Conservation (phyloP, 2,329 filamentous ascomycete species). For the Penicillium sp. region DNA sequence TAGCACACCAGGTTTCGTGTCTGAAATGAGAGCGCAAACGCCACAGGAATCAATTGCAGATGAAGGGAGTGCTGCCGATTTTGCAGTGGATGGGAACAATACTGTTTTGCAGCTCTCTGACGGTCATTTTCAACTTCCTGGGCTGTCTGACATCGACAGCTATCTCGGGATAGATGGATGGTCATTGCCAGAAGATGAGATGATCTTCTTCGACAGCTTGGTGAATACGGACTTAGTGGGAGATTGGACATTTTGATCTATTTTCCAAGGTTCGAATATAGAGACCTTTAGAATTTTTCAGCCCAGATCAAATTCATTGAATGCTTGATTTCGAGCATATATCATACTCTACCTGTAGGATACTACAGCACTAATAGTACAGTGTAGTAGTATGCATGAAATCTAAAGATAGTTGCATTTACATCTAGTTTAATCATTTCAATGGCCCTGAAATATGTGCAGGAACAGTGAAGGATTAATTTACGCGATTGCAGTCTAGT, state of each 20-base stretch:
- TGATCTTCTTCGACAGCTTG: not conserved
- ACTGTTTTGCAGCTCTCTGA: constrained; percentile 1
- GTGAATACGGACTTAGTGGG: not conserved
- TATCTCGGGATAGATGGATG: not conserved
- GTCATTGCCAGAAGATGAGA: not conserved
- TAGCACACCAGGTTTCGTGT: not conserved
- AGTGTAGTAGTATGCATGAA: no score
- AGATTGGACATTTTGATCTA: not conserved
- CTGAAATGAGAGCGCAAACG: not conserved
- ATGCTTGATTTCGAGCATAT: no score
- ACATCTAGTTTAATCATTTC: no score
- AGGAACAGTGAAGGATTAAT: no score
- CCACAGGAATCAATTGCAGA: not conserved
- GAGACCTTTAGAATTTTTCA: no score
- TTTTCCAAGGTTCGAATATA: no score
- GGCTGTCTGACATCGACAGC: not conserved
- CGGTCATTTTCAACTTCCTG: constrained; percentile 2
- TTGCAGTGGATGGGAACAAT: not conserved
- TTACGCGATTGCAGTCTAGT: no score
- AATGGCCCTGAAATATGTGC: no score
- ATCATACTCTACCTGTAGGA: no score
- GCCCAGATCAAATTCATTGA: no score
- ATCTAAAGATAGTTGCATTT: no score
- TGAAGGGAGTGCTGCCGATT: not conserved
- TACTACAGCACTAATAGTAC: no score